phyloP scores from a whole-genome alignment of 164 flowering plant genomes.

The Aristolochia californica region DNA sequence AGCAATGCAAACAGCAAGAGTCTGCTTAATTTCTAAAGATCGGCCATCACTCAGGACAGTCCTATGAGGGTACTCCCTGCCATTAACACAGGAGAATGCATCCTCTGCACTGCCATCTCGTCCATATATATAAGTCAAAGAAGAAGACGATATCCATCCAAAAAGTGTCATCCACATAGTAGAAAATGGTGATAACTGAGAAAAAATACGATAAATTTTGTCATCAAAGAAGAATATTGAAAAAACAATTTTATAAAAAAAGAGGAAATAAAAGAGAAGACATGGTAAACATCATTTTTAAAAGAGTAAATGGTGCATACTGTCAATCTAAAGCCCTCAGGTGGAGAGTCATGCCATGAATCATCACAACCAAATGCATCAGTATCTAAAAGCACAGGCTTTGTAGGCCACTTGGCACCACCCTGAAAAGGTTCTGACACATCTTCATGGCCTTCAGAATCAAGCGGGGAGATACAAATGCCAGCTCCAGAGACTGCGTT shows the following conservation, averaged over 20 bases:
- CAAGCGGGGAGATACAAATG: conserved; percentile 39
- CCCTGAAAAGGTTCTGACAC: conserved; percentile 12
- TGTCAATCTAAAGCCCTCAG: conserved; percentile 65
- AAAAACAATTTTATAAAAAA: not conserved
- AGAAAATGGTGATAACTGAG: conserved; percentile 74
- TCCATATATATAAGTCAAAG: conserved; percentile 85
- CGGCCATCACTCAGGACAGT: conserved; percentile 52
- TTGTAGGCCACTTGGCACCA: conserved; percentile 44
- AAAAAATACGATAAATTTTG: not conserved
- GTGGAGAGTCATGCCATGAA: conserved; percentile 74
- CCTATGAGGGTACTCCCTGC: conserved; percentile 57
- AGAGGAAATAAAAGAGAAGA: no score
- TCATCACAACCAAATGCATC: conserved; percentile 50
- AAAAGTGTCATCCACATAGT: conserved; percentile 80
- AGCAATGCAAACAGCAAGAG: conserved; percentile 60
- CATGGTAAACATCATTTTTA: no score
- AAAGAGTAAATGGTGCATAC: conserved; percentile 28
- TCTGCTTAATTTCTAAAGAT: conserved; percentile 74
- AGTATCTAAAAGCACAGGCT: conserved; percentile 30
- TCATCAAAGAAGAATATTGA: not conserved
- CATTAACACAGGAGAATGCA: conserved; percentile 28
- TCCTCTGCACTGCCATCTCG: conserved; percentile 53
- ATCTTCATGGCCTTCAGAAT: conserved; percentile 20
- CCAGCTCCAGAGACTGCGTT: conserved; percentile 66
- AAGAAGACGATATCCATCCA: conserved; percentile 80